These are phyloP conservation scores for Cryptococcus wingfieldii DNA, from an alignment of 1,284 basidiomycete species.

Conservation along the genomic window DNA sequence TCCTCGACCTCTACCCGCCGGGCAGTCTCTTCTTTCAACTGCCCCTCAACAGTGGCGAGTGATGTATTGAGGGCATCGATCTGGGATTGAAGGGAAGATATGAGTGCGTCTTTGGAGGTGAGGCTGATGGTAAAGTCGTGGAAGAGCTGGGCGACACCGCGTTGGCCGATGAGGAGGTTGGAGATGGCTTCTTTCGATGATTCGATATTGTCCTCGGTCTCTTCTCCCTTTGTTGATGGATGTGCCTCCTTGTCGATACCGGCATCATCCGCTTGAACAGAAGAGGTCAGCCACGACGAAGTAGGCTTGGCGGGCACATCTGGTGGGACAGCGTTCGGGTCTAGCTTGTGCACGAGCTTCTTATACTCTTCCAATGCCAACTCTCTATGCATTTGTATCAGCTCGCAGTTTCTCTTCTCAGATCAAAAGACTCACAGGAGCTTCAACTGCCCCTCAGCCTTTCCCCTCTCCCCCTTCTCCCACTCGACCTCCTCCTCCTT, in stretches of 20 bases:
- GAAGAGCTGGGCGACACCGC: slow-evolving; percentile 45
- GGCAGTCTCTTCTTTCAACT: slow-evolving; percentile 60
- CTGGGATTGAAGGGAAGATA: slow-evolving; percentile 73
- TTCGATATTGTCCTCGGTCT: too few species aligned
- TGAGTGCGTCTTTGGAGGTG: slow-evolving; percentile 45
- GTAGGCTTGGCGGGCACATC: slow-evolving; percentile 17
- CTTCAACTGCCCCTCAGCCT: slow-evolving; percentile 45
- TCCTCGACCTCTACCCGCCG: slow-evolving; percentile 49
- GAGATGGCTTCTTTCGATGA: slow-evolving; percentile 31
- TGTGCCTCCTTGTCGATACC: background rate
- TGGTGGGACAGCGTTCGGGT: slow-evolving; percentile 39
- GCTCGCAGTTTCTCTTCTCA: background rate
- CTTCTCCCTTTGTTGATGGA: too few species aligned
- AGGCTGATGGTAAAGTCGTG: slow-evolving; percentile 41
- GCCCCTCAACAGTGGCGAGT: slow-evolving; percentile 53
- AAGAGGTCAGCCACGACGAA: slow-evolving; percentile 17
- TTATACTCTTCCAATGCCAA: slow-evolving; percentile 44
- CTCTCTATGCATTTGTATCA: slow-evolving; percentile 22
- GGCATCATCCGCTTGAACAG: background rate
- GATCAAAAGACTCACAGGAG: slow-evolving; percentile 31
- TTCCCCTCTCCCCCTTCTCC: slow-evolving; percentile 39
- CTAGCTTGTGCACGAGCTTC: slow-evolving; percentile 35
- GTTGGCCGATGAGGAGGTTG: slow-evolving; percentile 44
- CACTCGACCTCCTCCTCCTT: slow-evolving; percentile 55
- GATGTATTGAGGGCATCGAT: slow-evolving; percentile 69